Percentiles rank a stretch among this genome's conserved stretches.
These are phyloP conservation scores for Paramecium sonneborni DNA, from an alignment of 73 alveolate species.

Conservation along the genomic window DNA sequence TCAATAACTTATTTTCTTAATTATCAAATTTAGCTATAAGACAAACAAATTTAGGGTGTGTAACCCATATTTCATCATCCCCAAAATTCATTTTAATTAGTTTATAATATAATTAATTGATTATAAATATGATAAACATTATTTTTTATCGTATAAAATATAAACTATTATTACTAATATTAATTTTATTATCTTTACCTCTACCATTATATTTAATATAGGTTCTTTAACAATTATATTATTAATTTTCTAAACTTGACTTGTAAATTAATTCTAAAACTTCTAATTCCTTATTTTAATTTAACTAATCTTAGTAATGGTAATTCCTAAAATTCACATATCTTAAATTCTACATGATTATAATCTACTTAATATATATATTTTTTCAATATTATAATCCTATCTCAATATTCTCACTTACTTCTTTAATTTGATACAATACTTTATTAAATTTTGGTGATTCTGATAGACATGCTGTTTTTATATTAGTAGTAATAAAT, in stretches of 20 bases:
- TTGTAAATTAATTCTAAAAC: background rate
- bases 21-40: background rate
- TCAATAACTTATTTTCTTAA: background rate
- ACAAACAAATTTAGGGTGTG: background rate
- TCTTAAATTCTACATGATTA: background rate
- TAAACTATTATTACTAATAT: too few species aligned
- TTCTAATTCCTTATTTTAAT: background rate
- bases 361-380: background rate
- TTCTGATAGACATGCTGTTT: background rate
- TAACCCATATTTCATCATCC: slow-evolving; percentile 44
- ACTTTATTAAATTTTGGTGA: background rate
- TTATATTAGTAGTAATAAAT: background rate
- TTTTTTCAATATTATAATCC: background rate
- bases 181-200: too few species aligned
- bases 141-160: too few species aligned
- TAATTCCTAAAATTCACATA: too few species aligned
- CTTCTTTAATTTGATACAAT: background rate
- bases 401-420: background rate
- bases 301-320: too few species aligned
- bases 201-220: background rate
- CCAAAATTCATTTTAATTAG: background rate
- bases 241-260: background rate
- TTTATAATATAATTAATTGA: background rate
- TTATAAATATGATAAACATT: background rate
- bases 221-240: background rate